Conservation (phyloP, 768 basidiomycete genomes). For the Rhizopogon vinicolor region DNA sequence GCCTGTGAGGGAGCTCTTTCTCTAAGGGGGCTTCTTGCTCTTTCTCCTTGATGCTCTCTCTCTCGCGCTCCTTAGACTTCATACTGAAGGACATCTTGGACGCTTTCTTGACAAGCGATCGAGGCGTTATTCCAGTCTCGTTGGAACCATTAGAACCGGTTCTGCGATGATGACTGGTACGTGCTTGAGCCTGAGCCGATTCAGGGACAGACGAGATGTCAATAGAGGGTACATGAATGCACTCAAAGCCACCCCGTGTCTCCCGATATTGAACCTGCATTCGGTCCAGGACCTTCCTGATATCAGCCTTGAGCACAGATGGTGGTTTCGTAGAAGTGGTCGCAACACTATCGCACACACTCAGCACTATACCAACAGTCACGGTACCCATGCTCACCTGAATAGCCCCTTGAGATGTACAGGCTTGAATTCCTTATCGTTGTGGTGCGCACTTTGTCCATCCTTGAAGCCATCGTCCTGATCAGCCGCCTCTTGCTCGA, state of each 20-base stretch:
- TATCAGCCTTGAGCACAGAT: constrained; percentile 74
- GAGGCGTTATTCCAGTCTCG: constrained; percentile 45
- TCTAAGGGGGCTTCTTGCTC: constrained; percentile 34
- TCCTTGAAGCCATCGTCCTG: constrained; percentile 44
- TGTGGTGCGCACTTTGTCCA: constrained; percentile 44
- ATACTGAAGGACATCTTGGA: constrained; percentile 77
- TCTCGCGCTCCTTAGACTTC: constrained; percentile 50
- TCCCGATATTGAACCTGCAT: constrained; percentile 96
- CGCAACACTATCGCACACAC: constrained; percentile 57
- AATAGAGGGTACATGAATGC: constrained; percentile 92
- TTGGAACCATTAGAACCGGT: constrained; percentile 46
- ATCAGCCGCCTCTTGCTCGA: constrained; percentile 34
- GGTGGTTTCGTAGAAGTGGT: constrained; percentile 93
- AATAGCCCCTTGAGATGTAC: constrained; percentile 95
- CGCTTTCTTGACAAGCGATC: constrained; percentile 64
- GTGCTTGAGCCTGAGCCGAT: constrained; percentile 24
- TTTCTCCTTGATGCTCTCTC: constrained; percentile 39
- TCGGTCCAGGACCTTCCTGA: constrained; percentile 81
- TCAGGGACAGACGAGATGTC: constrained; percentile 73
- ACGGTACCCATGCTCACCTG: constrained; percentile 47
- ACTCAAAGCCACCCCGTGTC: constrained; percentile 90
- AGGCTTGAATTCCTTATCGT: constrained; percentile 83
- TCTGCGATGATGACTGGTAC: constrained; percentile 33
- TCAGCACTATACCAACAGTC: neutral
- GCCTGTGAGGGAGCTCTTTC: constrained; percentile 41